These are phyloP conservation scores for Aspergillus viridinutans DNA, from an alignment of 2,329 filamentous ascomycete species.

Conservation along the genomic window DNA sequence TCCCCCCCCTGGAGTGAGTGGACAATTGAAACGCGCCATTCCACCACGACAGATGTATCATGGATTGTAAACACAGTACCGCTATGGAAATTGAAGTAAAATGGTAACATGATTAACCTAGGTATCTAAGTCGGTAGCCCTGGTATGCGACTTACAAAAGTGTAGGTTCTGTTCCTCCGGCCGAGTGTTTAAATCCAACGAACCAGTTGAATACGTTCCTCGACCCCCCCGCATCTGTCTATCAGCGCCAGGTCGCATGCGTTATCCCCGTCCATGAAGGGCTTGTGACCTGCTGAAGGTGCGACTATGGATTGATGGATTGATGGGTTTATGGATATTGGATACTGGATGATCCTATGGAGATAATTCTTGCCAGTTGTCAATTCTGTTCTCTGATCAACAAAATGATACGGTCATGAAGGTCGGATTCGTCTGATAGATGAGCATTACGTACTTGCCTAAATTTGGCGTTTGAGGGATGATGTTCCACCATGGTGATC, in stretches of 20 bases:
- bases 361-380: background rate
- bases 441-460: background rate
- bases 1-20: background rate
- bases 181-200: constrained; percentile 7
- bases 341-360: background rate
- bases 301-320: background rate
- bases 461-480: background rate
- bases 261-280: constrained; percentile 1
- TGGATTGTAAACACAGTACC: background rate
- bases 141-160: background rate
- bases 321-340: too few relatives aligned
- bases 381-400: background rate
- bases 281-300: constrained; percentile 13
- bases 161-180: background rate
- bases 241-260: constrained; percentile 14
- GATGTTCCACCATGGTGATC: background rate
- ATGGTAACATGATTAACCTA: background rate
- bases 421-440: background rate
- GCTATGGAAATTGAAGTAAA: background rate
- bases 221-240: constrained; percentile 16
- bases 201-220: constrained; percentile 27
- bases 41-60: background rate
- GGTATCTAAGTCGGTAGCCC: too few relatives aligned
- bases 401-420: background rate
- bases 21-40: background rate